Evolutionary conservation across 192 early-diverging fungal genomes (phyloP).

Genomic region (Coemansia asiatica): DNA sequence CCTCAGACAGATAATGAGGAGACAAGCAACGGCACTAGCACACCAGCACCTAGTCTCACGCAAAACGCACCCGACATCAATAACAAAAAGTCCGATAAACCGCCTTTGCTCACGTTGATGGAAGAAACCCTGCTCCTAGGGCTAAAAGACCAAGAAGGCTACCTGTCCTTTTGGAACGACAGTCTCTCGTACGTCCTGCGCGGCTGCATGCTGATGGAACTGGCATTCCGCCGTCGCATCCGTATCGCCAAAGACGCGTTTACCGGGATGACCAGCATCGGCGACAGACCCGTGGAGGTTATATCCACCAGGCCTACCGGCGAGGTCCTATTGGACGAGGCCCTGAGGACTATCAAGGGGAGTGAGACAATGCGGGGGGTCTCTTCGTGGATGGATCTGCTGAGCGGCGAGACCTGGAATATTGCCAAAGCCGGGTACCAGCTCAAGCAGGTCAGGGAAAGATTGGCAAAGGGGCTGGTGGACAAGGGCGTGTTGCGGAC

Average conservation of each 20-base stretch:
- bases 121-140: constrained; percentile 94
- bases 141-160: constrained; percentile 90
- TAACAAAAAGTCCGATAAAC: constrained; percentile 38
- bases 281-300: constrained; percentile 85
- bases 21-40: constrained; percentile 4
- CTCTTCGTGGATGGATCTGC: constrained; percentile 92
- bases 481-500: constrained; percentile 97
- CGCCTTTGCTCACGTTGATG: constrained; percentile 85
- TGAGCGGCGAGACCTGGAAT: constrained; percentile 99
- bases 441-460: constrained; percentile 95
- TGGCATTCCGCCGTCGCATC: constrained; percentile 89
- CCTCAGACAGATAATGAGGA: constrained; percentile 27
- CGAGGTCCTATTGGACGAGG: constrained; percentile 95
- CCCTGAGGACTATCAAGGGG: constrained; percentile 85
- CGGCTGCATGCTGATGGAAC: constrained; percentile 94
- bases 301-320: constrained; percentile 81
- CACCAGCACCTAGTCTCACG: no score
- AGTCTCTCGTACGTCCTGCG: constrained; percentile 95
- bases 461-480: constrained; percentile 95
- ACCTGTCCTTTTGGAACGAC: constrained; percentile 99
- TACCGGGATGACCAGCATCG: constrained; percentile 61
- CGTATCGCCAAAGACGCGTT: constrained; percentile 82
- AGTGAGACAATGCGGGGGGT: constrained; percentile 78
- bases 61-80: not conserved
- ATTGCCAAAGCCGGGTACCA: constrained; percentile 95